Evolutionary conservation across 2,329 filamentous ascomycete species (phyloP).

Genomic region (Trichoderma polysporum): DNA sequence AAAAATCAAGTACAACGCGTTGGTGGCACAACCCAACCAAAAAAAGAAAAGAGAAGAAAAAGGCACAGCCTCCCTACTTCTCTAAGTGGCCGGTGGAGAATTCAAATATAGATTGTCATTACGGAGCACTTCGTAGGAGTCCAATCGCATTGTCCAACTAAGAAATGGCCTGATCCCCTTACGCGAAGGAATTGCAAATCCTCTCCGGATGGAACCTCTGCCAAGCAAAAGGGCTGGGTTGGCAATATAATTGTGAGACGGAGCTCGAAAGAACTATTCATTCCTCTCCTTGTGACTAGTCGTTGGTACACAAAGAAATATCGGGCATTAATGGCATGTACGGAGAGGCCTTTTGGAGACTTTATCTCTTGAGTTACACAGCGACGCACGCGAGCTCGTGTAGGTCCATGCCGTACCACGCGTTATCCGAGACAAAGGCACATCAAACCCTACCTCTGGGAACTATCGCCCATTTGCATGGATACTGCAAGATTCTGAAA

Average conservation of each 20-base stretch:
- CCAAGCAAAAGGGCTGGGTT: background rate
- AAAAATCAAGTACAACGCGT: background rate
- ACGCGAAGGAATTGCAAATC: background rate
- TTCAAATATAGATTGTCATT: background rate
- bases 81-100: background rate
- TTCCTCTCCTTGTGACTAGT: background rate
- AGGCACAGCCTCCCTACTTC: background rate
- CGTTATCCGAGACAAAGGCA: slow-evolving; percentile 21
- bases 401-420: slow-evolving; percentile 18
- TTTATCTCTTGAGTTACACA: slow-evolving; percentile 6
- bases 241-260: slow-evolving; percentile 1
- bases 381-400: slow-evolving; percentile 22
- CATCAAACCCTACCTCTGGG: slow-evolving; percentile 21
- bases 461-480: background rate
- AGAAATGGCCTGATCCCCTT: background rate
- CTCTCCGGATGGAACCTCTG: background rate
- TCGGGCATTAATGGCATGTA: slow-evolving; percentile 3
- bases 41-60: background rate
- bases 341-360: background rate
- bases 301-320: background rate
- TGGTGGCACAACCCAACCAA: background rate
- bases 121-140: background rate
- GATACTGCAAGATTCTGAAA: slow-evolving; percentile 16
- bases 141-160: background rate
- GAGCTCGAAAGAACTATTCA: background rate